These are phyloP conservation scores for Penicillium verhagenii DNA, from an alignment of 495 filamentous ascomycete species.

Conservation along the genomic window DNA sequence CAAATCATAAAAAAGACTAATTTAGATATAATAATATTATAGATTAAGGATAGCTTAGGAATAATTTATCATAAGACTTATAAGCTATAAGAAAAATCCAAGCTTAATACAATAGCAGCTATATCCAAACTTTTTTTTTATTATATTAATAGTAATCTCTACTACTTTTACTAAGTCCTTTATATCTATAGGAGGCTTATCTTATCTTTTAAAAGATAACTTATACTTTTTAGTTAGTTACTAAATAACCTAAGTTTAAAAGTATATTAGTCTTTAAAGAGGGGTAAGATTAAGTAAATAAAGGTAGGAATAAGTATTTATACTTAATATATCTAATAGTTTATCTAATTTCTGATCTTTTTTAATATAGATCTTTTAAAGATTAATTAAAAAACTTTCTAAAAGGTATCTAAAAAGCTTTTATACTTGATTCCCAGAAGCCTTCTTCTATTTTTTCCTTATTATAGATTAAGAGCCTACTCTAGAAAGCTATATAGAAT, in stretches of 20 bases:
- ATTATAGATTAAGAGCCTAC: conserved; percentile 15
- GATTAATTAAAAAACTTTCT: conserved; percentile 28
- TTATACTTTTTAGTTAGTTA: conserved; percentile 25
- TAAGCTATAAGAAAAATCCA: conserved; percentile 26
- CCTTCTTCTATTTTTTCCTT: conserved; percentile 33
- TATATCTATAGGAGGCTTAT: conserved; percentile 26
- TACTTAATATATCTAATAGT: conserved; percentile 17
- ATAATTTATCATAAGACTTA: conserved; percentile 26
- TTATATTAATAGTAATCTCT: conserved; percentile 25
- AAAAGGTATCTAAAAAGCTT: conserved; percentile 36
- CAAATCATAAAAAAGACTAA: conserved; percentile 31
- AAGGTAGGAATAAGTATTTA: background rate
- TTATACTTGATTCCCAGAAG: conserved; percentile 29
- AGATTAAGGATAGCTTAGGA: conserved; percentile 27
- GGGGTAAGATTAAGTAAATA: background rate
- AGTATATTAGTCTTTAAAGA: background rate
- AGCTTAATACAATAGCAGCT: conserved; percentile 26
- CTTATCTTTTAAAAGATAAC: conserved; percentile 15
- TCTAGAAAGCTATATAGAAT: conserved; percentile 26
- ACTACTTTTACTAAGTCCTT: conserved; percentile 27
- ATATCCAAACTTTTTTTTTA: conserved; percentile 26
- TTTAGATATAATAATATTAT: conserved; percentile 27
- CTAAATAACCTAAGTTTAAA: background rate
- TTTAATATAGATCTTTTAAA: conserved; percentile 15
- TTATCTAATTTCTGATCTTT: conserved; percentile 16